Evolutionary conservation across 1,139 yeast genomes (phyloP).

Genomic region (Starmera stellimalicola): DNA sequence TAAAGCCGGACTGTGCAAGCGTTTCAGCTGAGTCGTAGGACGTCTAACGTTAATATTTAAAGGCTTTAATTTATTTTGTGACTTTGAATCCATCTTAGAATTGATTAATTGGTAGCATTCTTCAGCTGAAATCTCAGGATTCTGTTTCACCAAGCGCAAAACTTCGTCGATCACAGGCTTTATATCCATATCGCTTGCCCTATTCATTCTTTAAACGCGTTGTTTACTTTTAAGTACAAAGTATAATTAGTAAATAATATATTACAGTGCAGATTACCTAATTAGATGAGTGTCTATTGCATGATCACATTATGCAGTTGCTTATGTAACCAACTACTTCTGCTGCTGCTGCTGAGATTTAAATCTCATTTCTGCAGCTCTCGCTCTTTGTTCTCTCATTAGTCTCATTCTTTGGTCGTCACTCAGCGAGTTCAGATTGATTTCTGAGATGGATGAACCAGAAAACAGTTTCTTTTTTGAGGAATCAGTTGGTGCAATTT

Average conservation of each 20-base stretch:
- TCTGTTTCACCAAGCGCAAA: background rate
- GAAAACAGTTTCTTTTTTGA: constrained; percentile 20
- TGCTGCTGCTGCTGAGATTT: constrained; percentile 12
- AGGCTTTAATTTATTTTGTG: no score
- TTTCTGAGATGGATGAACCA: constrained; percentile 18
- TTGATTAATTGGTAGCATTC: background rate
- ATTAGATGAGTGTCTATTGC: background rate
- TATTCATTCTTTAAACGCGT: no score
- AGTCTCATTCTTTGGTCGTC: constrained; percentile 68
- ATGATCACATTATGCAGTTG: background rate
- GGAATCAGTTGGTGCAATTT: constrained; percentile 17
- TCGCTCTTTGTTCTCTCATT: constrained; percentile 89
- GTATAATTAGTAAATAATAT: no score
- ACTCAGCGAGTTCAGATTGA: constrained; percentile 28
- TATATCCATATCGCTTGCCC: background rate
- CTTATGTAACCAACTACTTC: background rate
- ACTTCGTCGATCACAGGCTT: background rate
- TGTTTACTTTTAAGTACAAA: no score
- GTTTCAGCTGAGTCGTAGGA: no score
- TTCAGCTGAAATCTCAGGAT: background rate
- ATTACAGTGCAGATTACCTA: background rate
- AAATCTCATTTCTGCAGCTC: constrained; percentile 93
- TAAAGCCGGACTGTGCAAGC: no score
- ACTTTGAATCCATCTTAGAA: no score
- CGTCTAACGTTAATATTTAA: no score